Evolutionary conservation across 73 alveolate genomes (phyloP).

Genomic region (Urostyla sp.): DNA sequence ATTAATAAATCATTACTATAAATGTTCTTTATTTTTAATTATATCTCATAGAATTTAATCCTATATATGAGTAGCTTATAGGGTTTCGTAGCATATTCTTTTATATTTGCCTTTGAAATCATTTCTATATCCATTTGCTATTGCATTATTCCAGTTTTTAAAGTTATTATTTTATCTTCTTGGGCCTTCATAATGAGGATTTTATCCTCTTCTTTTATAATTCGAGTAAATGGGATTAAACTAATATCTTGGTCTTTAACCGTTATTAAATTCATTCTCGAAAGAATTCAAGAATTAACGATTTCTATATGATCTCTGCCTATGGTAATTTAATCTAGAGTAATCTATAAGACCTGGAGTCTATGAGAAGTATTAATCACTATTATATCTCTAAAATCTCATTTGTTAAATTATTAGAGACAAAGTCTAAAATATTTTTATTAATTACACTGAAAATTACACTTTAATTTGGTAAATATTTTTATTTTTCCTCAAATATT

Average conservation of each 20-base stretch:
- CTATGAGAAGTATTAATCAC: no score
- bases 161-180: conserved; percentile 2
- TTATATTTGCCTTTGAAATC: conserved; percentile 15
- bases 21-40: conserved; percentile 52
- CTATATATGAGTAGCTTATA: conserved; percentile 28
- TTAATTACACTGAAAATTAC: no score
- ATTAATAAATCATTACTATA: neutral
- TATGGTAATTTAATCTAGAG: conserved; percentile 2
- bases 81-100: conserved; percentile 40
- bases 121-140: conserved; percentile 1
- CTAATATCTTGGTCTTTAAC: conserved; percentile 55
- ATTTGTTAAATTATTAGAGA: no score
- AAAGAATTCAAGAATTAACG: conserved; percentile 47
- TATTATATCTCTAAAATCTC: no score
- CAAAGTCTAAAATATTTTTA: no score
- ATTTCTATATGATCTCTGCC: conserved; percentile 26
- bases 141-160: conserved; percentile 68
- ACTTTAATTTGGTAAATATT: no score
- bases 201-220: conserved; percentile 11
- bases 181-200: conserved; percentile 47
- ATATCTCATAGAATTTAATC: conserved; percentile 49
- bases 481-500: neutral
- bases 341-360: conserved; percentile 34
- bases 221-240: neutral
- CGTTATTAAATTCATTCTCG: conserved; percentile 59